Evolutionary conservation across 148 eudicot genomes (phyloP), one percentile per base, ranked within the genome.

Genomic region (Tetragonia tetragonoides): DNA sequence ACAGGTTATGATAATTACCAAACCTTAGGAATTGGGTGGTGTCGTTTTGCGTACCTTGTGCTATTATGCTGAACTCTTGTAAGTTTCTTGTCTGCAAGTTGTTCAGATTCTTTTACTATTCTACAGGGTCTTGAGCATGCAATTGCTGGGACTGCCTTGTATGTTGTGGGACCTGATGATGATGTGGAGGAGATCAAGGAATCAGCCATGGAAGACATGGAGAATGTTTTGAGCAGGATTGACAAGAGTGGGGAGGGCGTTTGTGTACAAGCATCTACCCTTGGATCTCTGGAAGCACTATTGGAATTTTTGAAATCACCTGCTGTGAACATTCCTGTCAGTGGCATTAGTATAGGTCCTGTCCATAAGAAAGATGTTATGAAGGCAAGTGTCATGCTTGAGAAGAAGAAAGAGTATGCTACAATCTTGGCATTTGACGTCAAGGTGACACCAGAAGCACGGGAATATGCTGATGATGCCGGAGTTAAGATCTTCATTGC

Each of bases 391-490:
- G 94, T 93, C 44, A 95, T 95, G 97, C 97, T 95, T 77, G 99
- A 95, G 86, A 95, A 93, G 97, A 93, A 86, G 83, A 95, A 88
- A 80, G 99, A 95, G 86, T 95, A 82, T 83, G 97, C 94, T 40
- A 89, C 97, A 12, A 95, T 95, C n/a, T 81, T 95, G 80, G 97
- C 99, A 53, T 95, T 95, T 68, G 97, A 95, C 87, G 99, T 93
- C 72, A 93, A 91, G 89, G 99, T 95, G 78, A 93, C 97, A 18
- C 91, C 87, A 20, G 99, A 95, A 81, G 97, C 93, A 69, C 88
- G 92, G 82, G 94, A 89, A 63, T 92, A 88, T 84, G 96, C 99
- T 10, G 97, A 93, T 70, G 97, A 95, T 68, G 83, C 61, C 83
- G 97, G 97, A 66, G 97, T 93, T 21, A 95, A 85, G 80, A 87